Conservation (phyloP, 305 asterid species). For the Petunia hybrid region DNA sequence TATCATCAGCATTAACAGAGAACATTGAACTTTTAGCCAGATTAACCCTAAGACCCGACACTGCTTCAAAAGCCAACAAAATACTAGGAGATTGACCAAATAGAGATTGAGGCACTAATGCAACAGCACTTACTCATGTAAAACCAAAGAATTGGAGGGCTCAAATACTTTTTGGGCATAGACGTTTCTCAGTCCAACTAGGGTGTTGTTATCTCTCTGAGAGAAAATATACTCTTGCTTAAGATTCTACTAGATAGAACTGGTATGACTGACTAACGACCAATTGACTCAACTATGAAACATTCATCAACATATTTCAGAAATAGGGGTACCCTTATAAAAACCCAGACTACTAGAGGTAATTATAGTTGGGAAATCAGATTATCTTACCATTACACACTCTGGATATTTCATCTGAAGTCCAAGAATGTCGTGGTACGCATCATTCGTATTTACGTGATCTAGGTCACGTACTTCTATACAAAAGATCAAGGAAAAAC, state of each 20-base stretch:
- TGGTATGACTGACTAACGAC: not conserved
- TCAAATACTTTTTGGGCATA: not conserved
- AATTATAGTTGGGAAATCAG: not conserved
- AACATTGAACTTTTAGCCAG: no score
- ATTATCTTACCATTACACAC: no score
- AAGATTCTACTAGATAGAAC: not conserved
- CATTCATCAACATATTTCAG: not conserved
- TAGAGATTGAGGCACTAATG: not conserved
- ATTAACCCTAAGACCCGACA: no score
- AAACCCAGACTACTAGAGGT: not conserved
- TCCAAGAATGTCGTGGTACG: not conserved
- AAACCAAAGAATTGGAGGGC: not conserved
- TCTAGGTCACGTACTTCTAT: not conserved
- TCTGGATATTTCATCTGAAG: not conserved
- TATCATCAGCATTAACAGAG: no score
- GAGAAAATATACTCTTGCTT: not conserved
- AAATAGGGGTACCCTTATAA: not conserved
- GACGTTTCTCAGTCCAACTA: conserved; percentile 8
- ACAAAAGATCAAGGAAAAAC: not conserved
- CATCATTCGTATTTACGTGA: not conserved
- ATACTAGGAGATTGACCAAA: not conserved
- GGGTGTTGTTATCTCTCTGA: not conserved
- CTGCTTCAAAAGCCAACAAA: no score
- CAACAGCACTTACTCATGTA: not conserved
- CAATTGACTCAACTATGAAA: not conserved